Evolutionary conservation across 1,139 yeast genomes (phyloP), one percentile per base, ranked within the genome.

Genomic region (Eremothecium cymbalariae): DNA sequence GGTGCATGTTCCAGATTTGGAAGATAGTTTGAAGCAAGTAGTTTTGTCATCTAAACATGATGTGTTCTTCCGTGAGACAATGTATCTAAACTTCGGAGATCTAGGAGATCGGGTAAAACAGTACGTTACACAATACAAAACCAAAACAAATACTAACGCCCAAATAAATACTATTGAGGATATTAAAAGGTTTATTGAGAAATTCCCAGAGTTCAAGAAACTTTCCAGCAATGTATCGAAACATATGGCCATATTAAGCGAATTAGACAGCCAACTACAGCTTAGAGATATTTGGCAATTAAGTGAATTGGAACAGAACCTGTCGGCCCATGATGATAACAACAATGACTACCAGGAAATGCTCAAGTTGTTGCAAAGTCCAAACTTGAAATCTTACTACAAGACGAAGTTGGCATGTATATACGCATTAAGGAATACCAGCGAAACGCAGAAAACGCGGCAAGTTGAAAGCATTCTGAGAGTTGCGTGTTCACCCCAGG

Each of bases 61-160:
- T 55, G 61, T 68, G 14, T 90, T 90, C 51, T 90, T 73, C 59
- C 65, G 67, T 27, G 86, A 83, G 40, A 70, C 93, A 4, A 81
- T 85, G 85, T 85, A 74, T 53, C 66, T 83, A 46, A 90, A 90
- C 57, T 93, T 88, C 61, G 99, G 98, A 19, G 97, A 90, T 55
- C 66, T 90, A 37, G 94, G 96, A 19, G 95, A 88, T 27, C 73
- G 76, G 45, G 82, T 93, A 53, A 90, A 85, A 52, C 77, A 72
- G 39, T 85, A 84, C 51, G 96, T 93, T 23, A 80, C 78, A 37
- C 77, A 76, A 36, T 90, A 86, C 59, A 93, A 85, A 51, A 59
- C 68, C 19, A 84, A 83, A 51, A 83, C 96, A 0, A 80, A 86
- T 48, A 73, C 80, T 25, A 76, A 75, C 42, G 77, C 76, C 45